phyloP scores from a whole-genome alignment of 768 basidiomycete species.

The Rhodotorula taiwanensis region DNA sequence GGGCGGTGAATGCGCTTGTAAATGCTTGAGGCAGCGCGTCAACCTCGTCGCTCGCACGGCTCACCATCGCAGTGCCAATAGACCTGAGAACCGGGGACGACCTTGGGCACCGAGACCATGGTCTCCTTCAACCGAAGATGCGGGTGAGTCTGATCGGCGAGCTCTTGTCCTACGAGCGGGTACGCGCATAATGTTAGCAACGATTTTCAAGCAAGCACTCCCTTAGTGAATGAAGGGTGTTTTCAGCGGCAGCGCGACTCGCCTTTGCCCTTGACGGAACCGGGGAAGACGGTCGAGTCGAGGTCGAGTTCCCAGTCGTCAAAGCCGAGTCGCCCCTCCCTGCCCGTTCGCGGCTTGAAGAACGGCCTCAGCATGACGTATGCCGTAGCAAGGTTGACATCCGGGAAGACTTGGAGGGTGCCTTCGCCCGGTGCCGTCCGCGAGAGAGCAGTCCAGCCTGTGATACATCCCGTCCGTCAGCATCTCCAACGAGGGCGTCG shows the following conservation, averaged over 20 bases:
- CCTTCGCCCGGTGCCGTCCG: constrained; percentile 44
- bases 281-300: constrained; percentile 54
- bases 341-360: constrained; percentile 50
- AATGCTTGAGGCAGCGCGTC: too few species aligned
- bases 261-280: constrained; percentile 43
- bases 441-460: constrained; percentile 16
- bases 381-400: constrained; percentile 51
- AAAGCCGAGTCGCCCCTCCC: constrained; percentile 43
- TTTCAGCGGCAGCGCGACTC: too few species aligned
- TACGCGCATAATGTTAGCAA: too few species aligned
- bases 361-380: constrained; percentile 60
- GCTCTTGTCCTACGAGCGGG: constrained; percentile 44
- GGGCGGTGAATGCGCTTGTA: too few species aligned
- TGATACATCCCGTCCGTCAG: too few species aligned
- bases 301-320: constrained; percentile 58
- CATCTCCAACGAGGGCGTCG: neutral
- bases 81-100: constrained; percentile 57
- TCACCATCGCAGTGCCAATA: constrained; percentile 28
- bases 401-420: constrained; percentile 59
- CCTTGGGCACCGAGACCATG: constrained; percentile 57
- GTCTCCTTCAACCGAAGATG: constrained; percentile 56
- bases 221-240: too few species aligned
- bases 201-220: too few species aligned
- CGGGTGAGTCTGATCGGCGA: constrained; percentile 56
- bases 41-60: neutral